Evolutionary conservation across 2,329 filamentous ascomycete genomes (phyloP), one percentile per base, ranked within the genome.

Genomic region (Sclerotinia trifoliorum): DNA sequence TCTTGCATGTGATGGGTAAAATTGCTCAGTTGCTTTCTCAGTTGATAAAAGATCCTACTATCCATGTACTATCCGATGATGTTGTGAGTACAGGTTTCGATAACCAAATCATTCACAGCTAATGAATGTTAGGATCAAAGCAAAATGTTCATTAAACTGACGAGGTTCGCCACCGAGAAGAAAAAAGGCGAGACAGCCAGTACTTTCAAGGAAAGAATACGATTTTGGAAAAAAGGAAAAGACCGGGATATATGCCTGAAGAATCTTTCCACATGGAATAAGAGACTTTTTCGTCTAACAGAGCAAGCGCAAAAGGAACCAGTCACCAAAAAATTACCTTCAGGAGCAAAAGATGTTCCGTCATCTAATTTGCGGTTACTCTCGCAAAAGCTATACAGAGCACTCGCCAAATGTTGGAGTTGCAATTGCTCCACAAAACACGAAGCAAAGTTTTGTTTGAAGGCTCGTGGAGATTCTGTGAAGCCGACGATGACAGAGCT

Each of bases 161-260:
- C 44, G 21, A 11, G 6, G 13, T 61, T 61, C 17, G 58, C 58
- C 29, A 19, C 44, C 13, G 44, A 61, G n/a, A 61, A 44, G 15
- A 26, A 49, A 15, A 32, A 5, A 5, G 44, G 58, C 3, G 26
- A 61, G 3, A 48, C 42, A 8, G 15, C 11, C 2, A 61, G 58
- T 35, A 61, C 58, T 24, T 61, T 61, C 3, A 48, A 24, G 26
- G 58, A 61, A 60, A 46, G 58, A 24, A 61, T 49, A 61, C 26
- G 58, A 10, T 61, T 61, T 61, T 61, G 58, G 58, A 61, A 61
- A n/a, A 61, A 61, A n/a, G 58, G 49, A 32, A 61, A 61, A 13
- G 58, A 61, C 11, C 26, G 58, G 13, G 21, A 21, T 19, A 35
- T 35, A 24, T 61, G 58, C 44, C 44, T 61, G 26, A 61, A 61